A percentile compares a stretch with the other conserved stretches of the same genome.
Evolutionary conservation across 805 yeast species (phyloP).

Genomic region (Yamadazyma kitorensis): DNA sequence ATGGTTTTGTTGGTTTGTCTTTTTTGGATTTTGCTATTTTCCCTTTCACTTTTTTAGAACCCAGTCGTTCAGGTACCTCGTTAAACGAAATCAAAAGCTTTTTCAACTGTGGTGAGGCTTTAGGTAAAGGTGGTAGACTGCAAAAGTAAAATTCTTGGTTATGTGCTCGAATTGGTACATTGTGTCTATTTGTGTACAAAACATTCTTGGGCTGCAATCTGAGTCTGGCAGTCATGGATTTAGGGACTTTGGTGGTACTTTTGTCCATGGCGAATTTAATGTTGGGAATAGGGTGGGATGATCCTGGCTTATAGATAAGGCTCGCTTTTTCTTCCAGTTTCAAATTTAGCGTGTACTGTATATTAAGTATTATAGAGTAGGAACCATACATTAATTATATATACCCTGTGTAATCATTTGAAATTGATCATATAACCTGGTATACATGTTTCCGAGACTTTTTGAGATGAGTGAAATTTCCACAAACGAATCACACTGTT

Average conservation of each 20-base stretch:
- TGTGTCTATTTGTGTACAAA: too few species aligned
- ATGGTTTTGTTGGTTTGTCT: slow-evolving; percentile 13
- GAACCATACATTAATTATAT: slow-evolving; percentile 57
- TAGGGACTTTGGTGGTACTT: too few species aligned
- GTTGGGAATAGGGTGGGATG: too few species aligned
- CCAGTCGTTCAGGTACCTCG: background rate
- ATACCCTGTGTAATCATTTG: slow-evolving; percentile 95
- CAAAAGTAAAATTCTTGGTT: too few species aligned
- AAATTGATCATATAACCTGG: slow-evolving; percentile 91
- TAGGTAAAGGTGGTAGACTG: slow-evolving; percentile 9
- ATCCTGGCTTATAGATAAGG: too few species aligned
- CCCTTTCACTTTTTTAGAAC: slow-evolving; percentile 7
- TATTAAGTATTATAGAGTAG: too few species aligned
- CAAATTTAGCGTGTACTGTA: too few species aligned
- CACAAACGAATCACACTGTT: slow-evolving; percentile 73
- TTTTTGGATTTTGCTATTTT: slow-evolving; percentile 2
- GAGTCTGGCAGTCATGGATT: too few species aligned
- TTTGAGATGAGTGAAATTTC: slow-evolving; percentile 73
- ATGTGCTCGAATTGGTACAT: too few species aligned
- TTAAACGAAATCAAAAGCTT: slow-evolving; percentile 5
- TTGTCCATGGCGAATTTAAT: too few species aligned
- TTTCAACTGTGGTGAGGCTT: slow-evolving; percentile 6
- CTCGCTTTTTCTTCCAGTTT: too few species aligned
- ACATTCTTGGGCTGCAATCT: too few species aligned
- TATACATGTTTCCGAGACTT: slow-evolving; percentile 83